These are phyloP conservation scores for Mycena sanguinolenta DNA, from an alignment of 768 basidiomycete genomes.

Conservation along the genomic window DNA sequence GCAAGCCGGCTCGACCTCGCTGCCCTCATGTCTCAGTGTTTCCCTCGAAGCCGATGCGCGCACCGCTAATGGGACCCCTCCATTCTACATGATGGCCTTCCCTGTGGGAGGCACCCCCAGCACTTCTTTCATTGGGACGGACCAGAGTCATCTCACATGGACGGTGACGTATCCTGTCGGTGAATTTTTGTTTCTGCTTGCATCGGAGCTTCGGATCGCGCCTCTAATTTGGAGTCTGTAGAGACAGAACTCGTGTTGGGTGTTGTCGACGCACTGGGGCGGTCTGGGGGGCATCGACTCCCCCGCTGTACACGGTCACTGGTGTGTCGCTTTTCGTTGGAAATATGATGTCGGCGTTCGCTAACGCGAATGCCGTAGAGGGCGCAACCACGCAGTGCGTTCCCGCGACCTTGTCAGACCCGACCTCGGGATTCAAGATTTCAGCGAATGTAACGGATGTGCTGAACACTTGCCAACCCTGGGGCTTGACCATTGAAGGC, in stretches of 20 bases:
- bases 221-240: too few relatives aligned
- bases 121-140: slow-evolving; percentile 44
- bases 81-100: slow-evolving; percentile 54
- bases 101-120: slow-evolving; percentile 45
- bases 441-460: too few relatives aligned
- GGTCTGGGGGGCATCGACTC: slow-evolving; percentile 50
- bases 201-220: too few relatives aligned
- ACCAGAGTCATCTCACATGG: slow-evolving; percentile 51
- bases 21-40: slow-evolving; percentile 16
- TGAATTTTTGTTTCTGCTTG: too few relatives aligned
- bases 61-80: slow-evolving; percentile 42
- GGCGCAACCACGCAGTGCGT: slow-evolving; percentile 49
- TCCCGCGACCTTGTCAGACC: slow-evolving; percentile 33
- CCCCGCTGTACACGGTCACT: slow-evolving; percentile 44
- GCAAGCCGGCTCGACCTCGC: neutral
- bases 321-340: slow-evolving; percentile 38
- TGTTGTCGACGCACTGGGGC: slow-evolving; percentile 52
- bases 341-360: too few relatives aligned
- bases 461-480: too few relatives aligned
- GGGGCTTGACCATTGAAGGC: too few relatives aligned
- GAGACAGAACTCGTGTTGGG: slow-evolving; percentile 51
- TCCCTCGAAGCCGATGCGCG: too few relatives aligned
- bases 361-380: slow-evolving; percentile 33
- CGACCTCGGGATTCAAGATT: slow-evolving; percentile 43
- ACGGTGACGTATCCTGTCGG: too few relatives aligned